Evolutionary conservation across 1,284 basidiomycete species (phyloP).

Genomic region (Malassezia japonica): DNA sequence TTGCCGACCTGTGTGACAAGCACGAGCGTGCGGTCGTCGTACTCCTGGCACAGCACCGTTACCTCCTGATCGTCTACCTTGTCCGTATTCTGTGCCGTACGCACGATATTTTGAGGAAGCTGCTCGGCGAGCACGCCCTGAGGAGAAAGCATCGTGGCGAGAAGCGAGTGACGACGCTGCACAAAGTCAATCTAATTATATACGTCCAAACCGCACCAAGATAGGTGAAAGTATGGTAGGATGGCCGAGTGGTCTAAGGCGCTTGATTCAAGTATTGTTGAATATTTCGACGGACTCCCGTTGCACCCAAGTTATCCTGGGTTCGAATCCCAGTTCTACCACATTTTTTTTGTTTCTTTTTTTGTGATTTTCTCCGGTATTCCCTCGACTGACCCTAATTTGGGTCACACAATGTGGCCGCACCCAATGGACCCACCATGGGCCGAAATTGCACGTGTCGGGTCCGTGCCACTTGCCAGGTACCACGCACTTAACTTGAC

Average conservation of each 20-base stretch:
- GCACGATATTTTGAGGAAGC: neutral
- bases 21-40: constrained; percentile 5
- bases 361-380: too few species aligned
- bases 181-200: neutral
- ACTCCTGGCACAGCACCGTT: constrained; percentile 8
- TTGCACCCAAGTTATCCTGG: constrained; percentile 20
- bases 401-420: too few species aligned
- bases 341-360: constrained; percentile 13
- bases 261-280: constrained; percentile 20
- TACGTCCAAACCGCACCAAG: neutral
- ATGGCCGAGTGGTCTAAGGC: constrained; percentile 23
- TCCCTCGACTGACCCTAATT: too few species aligned
- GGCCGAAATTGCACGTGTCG: too few species aligned
- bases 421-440: too few species aligned
- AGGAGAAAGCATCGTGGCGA: neutral
- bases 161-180: neutral
- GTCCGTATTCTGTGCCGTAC: neutral
- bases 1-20: constrained; percentile 14
- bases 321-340: constrained; percentile 24
- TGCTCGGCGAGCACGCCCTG: neutral
- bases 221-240: constrained; percentile 3
- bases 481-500: too few species aligned
- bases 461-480: too few species aligned
- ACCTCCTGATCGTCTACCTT: neutral
- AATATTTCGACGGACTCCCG: constrained; percentile 12